Base-by-base conservation (phyloP, 2,329 filamentous ascomycete species). In the Ambrosiella beaveri region DNA sequence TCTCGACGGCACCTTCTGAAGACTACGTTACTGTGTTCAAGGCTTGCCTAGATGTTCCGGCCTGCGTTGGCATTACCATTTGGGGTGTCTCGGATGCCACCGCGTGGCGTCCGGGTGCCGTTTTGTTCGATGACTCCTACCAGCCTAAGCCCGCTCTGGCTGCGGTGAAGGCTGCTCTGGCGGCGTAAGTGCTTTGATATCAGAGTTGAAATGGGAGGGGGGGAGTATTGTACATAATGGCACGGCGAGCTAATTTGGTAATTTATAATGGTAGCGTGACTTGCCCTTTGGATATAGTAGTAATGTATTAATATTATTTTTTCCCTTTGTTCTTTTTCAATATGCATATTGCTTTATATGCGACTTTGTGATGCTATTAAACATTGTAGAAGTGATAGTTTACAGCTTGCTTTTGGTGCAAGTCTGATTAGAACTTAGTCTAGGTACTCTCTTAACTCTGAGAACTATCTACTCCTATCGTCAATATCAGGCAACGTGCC, bases 21-120 rank as follows among this genome's bases (percentile, higher is more conserved):
- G 82, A 85, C 66, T 86, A 83, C 64, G 68, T 74, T n/a, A 73
- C 75, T 47, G 74, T 79, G 19, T 73, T 74, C 61, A 73, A 77
- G 53, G 81, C 77, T 6, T 86, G 83, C 64, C 66, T 83, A 38
- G 69, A 74, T 17, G 70, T 80, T 53, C 60, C 71, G 6, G 78
- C 80, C 66, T 86, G 82, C 65, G 75, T 84, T 2, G 81, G 81
- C 55, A 77, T 86, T 61, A 85, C 82, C 0, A 78, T 82, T 45
- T 85, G 82, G 75, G 75, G 75, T 61, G 72, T 76, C 12, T 68
- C 71, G 7, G 75, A 77, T 60, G 63, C 67, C 41, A 75, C 78
- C 65, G 76, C 74, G 44, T 80, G 77, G 76, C 69, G 75, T 59
- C 68, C 74, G 1, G 65, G 66, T 55, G 71, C 68, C 51, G 77